These are phyloP conservation scores for Chaetomium fimeti DNA, from an alignment of 495 filamentous ascomycete genomes.

Conservation along the genomic window DNA sequence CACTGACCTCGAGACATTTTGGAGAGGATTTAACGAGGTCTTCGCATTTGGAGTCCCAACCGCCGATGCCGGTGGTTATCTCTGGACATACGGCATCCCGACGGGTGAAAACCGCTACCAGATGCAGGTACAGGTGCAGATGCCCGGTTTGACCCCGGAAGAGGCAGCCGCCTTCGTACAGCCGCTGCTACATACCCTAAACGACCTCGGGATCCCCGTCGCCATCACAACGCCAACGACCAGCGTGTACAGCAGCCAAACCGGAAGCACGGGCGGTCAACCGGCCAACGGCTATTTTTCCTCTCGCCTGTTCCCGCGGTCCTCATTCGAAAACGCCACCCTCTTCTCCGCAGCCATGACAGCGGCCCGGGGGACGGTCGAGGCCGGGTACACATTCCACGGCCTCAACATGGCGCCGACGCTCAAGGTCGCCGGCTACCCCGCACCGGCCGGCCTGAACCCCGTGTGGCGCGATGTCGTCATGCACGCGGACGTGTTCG, in stretches of 20 bases:
- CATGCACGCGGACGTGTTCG: constrained; percentile 54
- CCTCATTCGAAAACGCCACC: constrained; percentile 37
- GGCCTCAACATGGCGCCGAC: constrained; percentile 48
- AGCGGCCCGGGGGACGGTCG: constrained; percentile 42
- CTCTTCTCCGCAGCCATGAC: constrained; percentile 44
- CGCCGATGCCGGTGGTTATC: constrained; percentile 46
- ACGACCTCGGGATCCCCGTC: constrained; percentile 34
- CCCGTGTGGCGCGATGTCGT: constrained; percentile 55
- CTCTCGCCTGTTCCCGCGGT: constrained; percentile 52
- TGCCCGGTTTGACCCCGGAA: constrained; percentile 28
- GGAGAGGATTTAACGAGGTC: constrained; percentile 45
- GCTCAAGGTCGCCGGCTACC: constrained; percentile 33
- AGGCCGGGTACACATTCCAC: constrained; percentile 43
- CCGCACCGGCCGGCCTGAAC: constrained; percentile 43
- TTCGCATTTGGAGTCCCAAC: constrained; percentile 42
- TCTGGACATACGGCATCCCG: constrained; percentile 42
- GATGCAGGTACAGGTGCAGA: constrained; percentile 36
- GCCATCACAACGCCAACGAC: constrained; percentile 28
- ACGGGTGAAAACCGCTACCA: constrained; percentile 25
- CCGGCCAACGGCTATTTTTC: constrained; percentile 39
- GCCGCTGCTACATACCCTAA: constrained; percentile 20
- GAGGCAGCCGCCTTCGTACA: constrained; percentile 31
- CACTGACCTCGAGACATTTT: constrained; percentile 44
- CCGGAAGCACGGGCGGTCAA: constrained; percentile 20
- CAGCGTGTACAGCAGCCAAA: constrained; percentile 18